These are phyloP conservation scores for Malassezia slooffiae DNA, from an alignment of 1,284 basidiomycete species.

Conservation along the genomic window DNA sequence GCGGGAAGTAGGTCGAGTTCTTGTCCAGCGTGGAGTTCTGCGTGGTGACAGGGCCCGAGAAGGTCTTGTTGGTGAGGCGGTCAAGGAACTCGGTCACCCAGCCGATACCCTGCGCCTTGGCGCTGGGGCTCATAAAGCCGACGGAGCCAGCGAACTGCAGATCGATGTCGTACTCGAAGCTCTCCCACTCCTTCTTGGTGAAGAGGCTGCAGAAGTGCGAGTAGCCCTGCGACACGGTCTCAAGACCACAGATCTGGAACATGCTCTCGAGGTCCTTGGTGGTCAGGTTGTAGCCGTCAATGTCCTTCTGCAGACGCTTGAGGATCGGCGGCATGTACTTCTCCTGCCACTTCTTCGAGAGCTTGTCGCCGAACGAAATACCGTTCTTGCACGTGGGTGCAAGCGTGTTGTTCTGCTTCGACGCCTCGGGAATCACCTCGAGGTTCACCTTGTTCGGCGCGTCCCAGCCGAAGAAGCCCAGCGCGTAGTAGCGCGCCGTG, in stretches of 20 bases:
- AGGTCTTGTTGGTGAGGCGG: slow-evolving; percentile 24
- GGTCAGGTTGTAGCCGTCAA: slow-evolving; percentile 48
- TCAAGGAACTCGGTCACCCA: slow-evolving; percentile 53
- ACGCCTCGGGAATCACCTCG: slow-evolving; percentile 34
- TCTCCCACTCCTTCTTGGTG: slow-evolving; percentile 75
- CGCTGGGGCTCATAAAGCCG: slow-evolving; percentile 67
- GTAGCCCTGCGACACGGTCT: slow-evolving; percentile 31
- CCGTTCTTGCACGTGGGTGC: slow-evolving; percentile 61
- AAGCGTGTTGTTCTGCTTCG: slow-evolving; percentile 59
- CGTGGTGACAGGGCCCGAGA: slow-evolving; percentile 19
- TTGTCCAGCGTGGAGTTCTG: slow-evolving; percentile 35
- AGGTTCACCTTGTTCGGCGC: slow-evolving; percentile 32
- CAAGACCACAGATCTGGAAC: slow-evolving; percentile 47
- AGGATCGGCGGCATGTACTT: slow-evolving; percentile 35
- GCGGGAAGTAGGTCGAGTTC: slow-evolving; percentile 28
- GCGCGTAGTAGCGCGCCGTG: slow-evolving; percentile 60
- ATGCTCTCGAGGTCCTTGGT: slow-evolving; percentile 29
- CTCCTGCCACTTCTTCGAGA: slow-evolving; percentile 44
- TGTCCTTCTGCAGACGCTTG: slow-evolving; percentile 29
- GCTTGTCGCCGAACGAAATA: slow-evolving; percentile 53
- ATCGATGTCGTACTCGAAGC: slow-evolving; percentile 59
- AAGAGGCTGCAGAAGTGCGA: slow-evolving; percentile 71
- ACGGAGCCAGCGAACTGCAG: slow-evolving; percentile 50
- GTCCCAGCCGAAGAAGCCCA: slow-evolving; percentile 32
- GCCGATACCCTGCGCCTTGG: slow-evolving; percentile 68